Percentiles rank a stretch among this genome's conserved stretches.
phyloP scores from a whole-genome alignment of 208 protist genomes.

The Trichomonas tenax region DNA sequence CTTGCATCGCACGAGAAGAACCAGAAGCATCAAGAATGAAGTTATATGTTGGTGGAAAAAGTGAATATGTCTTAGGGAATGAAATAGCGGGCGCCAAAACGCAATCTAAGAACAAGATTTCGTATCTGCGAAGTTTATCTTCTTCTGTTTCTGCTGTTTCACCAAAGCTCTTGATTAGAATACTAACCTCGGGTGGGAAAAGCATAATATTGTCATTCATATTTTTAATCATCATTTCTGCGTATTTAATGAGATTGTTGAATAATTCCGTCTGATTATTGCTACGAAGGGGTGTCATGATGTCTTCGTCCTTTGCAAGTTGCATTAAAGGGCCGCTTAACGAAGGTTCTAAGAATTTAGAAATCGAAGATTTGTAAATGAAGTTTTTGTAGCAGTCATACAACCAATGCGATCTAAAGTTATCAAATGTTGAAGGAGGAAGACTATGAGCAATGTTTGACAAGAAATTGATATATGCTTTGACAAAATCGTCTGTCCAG shows the following conservation, averaged over 20 bases:
- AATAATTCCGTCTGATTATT: not conserved
- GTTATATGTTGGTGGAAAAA: not conserved
- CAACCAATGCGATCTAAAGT: not conserved
- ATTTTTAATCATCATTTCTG: not conserved
- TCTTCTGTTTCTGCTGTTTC: not conserved
- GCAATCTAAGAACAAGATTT: not conserved
- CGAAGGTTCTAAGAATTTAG: not conserved
- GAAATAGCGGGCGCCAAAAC: not conserved
- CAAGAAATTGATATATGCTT: conserved; percentile 6
- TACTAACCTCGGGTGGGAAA: not conserved
- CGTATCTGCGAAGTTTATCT: not conserved
- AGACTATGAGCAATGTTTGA: not conserved
- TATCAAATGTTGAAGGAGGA: not conserved
- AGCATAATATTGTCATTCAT: not conserved
- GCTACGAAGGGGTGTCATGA: not conserved
- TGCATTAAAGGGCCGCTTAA: not conserved
- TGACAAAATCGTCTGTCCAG: not conserved
- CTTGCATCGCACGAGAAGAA: not conserved
- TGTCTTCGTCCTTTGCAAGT: not conserved
- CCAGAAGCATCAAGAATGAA: not conserved
- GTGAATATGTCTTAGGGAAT: not conserved
- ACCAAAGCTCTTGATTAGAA: not conserved
- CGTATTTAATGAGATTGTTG: not conserved
- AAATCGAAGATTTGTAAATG: not conserved
- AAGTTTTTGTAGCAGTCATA: conserved; percentile 7